Evolutionary conservation across 1,139 yeast genomes (phyloP).

Genomic region (Chernovozyma sophiae-reginae): DNA sequence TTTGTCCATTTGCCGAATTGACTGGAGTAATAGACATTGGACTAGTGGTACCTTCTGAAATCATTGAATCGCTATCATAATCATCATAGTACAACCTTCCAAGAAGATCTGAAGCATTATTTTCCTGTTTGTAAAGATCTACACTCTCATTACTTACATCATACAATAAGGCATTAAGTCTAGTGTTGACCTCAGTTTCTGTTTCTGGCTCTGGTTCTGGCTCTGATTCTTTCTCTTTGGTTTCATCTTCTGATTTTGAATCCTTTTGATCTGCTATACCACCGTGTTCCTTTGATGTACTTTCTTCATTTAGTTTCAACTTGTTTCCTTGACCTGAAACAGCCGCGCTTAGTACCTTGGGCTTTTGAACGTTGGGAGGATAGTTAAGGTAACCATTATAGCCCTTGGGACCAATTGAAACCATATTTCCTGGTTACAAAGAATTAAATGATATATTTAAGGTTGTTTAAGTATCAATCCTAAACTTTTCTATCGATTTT

Average conservation of each 20-base stretch:
- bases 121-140: conserved; percentile 37
- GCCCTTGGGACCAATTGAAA: not conserved
- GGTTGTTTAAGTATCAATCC: no score
- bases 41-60: conserved; percentile 6
- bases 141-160: conserved; percentile 40
- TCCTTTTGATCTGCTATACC: no score
- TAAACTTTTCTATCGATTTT: no score
- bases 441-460: no score
- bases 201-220: conserved; percentile 16
- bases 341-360: not conserved
- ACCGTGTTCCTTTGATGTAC: no score
- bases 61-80: conserved; percentile 32
- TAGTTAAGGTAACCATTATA: not conserved
- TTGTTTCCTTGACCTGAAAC: no score
- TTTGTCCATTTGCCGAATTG: conserved; percentile 8
- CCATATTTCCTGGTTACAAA: no score
- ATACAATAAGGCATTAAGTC: conserved; percentile 36
- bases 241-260: not conserved
- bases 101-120: conserved; percentile 37
- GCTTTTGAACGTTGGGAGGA: not conserved
- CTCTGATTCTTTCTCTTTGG: conserved; percentile 11
- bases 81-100: conserved; percentile 46
- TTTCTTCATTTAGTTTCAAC: no score
- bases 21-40: conserved; percentile 15
- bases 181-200: conserved; percentile 37